Conservation (phyloP, 2,329 filamentous ascomycete species). For the Colletotrichum siamense region DNA sequence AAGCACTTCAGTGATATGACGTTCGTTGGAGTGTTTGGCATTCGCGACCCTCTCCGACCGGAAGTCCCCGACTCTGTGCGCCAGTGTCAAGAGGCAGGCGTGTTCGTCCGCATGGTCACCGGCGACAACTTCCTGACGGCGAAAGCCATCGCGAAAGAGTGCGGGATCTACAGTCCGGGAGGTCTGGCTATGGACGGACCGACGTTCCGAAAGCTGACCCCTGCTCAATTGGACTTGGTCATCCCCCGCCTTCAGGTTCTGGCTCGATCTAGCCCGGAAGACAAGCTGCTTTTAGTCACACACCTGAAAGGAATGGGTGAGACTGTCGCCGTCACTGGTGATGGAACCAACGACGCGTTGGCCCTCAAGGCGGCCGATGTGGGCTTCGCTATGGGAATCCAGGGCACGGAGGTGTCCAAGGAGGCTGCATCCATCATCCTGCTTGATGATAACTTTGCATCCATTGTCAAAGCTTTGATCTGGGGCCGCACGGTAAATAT, state of each 20-base stretch:
- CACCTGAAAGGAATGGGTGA: slow-evolving; percentile 67
- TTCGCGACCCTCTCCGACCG: slow-evolving; percentile 50
- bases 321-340: slow-evolving; percentile 64
- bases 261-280: slow-evolving; percentile 70
- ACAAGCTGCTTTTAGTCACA: slow-evolving; percentile 68
- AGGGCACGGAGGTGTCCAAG: slow-evolving; percentile 67
- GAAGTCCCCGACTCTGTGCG: slow-evolving; percentile 46
- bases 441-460: slow-evolving; percentile 65
- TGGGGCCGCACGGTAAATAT: slow-evolving; percentile 70
- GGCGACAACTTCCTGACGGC: slow-evolving; percentile 67
- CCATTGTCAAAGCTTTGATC: slow-evolving; percentile 65
- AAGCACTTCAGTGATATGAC: slow-evolving; percentile 43
- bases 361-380: slow-evolving; percentile 67
- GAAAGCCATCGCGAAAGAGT: slow-evolving; percentile 75
- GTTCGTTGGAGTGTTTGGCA: slow-evolving; percentile 57
- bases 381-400: slow-evolving; percentile 67
- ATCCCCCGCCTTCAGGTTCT: slow-evolving; percentile 68
- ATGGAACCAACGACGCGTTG: slow-evolving; percentile 67
- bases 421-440: slow-evolving; percentile 68
- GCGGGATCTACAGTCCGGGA: slow-evolving; percentile 67
- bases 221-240: slow-evolving; percentile 62
- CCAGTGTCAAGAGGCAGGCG: slow-evolving; percentile 48
- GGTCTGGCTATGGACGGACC: slow-evolving; percentile 74
- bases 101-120: slow-evolving; percentile 54
- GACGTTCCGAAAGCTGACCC: slow-evolving; percentile 66